Conservation (phyloP, 1,284 basidiomycete species). For the Ganoderma meredithae region DNA sequence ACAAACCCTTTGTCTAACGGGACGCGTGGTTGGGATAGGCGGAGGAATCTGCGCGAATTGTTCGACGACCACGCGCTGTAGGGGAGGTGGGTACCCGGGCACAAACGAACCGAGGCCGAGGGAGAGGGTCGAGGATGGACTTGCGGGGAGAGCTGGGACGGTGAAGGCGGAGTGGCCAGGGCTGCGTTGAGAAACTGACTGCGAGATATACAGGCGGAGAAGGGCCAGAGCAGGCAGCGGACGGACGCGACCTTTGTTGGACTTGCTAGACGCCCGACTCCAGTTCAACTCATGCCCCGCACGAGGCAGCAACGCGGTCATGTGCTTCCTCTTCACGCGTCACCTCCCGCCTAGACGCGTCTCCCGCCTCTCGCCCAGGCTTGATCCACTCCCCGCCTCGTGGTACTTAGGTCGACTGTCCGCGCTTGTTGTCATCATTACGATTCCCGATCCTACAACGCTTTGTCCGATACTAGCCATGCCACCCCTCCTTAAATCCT, state of each 20-base stretch:
- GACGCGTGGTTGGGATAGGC: conserved; percentile 2
- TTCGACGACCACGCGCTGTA: neutral
- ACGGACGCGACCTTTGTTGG: conserved; percentile 19
- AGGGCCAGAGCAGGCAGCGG: conserved; percentile 4
- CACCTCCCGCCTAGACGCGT: conserved; percentile 11
- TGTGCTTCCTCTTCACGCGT: conserved; percentile 11
- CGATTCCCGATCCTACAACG: neutral
- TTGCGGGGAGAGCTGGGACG: neutral
- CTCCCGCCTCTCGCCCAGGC: neutral
- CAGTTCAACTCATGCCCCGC: conserved; percentile 30
- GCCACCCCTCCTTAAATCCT: conserved; percentile 1
- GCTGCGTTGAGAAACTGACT: neutral
- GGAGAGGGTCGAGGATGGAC: neutral
- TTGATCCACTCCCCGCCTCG: neutral
- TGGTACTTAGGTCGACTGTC: neutral
- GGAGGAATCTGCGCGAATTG: conserved; percentile 5
- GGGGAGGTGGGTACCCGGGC: neutral
- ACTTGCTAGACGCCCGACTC: conserved; percentile 22
- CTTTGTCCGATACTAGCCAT: neutral
- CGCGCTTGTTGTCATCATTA: neutral
- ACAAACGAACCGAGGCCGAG: neutral
- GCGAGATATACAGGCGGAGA: neutral
- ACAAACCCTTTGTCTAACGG: conserved; percentile 2
- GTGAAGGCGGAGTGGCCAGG: neutral
- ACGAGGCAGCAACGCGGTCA: conserved; percentile 33